Evolutionary conservation across 441 rosid genomes (phyloP).

Genomic region (Aleurites moluccanus): DNA sequence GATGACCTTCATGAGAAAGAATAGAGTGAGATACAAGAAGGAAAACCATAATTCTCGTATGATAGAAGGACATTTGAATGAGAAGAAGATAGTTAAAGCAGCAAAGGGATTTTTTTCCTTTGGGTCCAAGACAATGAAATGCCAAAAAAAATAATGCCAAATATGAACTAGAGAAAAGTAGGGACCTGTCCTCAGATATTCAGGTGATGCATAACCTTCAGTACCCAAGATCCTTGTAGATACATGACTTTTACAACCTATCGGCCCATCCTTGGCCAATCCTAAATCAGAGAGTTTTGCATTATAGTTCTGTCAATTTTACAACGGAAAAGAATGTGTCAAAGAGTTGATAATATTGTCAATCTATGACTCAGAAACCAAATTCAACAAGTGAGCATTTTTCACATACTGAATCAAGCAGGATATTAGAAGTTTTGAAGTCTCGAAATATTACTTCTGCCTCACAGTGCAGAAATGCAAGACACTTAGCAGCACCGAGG

Average conservation of each 20-base stretch:
- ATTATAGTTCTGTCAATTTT: constrained; percentile 47
- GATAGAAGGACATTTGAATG: neutral
- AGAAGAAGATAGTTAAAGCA: no score
- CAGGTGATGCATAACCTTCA: constrained; percentile 89
- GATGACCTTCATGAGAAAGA: constrained; percentile 46
- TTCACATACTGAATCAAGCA: constrained; percentile 68
- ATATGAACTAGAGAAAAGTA: neutral
- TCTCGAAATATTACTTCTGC: constrained; percentile 85
- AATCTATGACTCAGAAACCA: neutral
- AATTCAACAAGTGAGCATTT: neutral
- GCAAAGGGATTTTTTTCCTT: no score
- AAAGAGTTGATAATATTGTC: constrained; percentile 1
- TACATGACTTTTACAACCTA: constrained; percentile 52
- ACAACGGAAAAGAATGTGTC: constrained; percentile 7
- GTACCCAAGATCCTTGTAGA: constrained; percentile 81
- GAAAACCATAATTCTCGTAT: neutral
- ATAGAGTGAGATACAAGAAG: constrained; percentile 1
- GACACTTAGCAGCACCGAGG: constrained; percentile 80
- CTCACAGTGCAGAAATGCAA: constrained; percentile 80
- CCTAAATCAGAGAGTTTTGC: constrained; percentile 94
- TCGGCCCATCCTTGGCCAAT: constrained; percentile 85
- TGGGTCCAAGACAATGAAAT: neutral
- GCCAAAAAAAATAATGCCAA: neutral
- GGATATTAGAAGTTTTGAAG: constrained; percentile 72
- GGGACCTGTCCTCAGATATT: constrained; percentile 76